phyloP scores from a whole-genome alignment of 208 protist genomes.

The Trypanosoma mega region DNA sequence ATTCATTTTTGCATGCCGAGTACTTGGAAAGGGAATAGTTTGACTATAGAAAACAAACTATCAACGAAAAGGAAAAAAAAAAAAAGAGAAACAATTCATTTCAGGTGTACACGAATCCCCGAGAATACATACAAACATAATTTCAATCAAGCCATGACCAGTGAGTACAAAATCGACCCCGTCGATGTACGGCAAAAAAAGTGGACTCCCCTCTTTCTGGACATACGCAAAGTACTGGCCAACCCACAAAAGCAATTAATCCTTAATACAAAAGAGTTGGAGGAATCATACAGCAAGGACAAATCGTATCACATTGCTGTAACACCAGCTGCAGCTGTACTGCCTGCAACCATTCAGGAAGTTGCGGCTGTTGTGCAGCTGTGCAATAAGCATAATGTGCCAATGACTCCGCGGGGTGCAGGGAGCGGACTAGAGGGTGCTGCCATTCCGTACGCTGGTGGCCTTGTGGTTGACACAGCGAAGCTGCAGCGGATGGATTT shows the following conservation, averaged over 20 bases:
- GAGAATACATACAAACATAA: no score
- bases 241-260: slow-evolving; percentile 35
- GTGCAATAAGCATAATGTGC: slow-evolving; percentile 37
- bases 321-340: slow-evolving; percentile 32
- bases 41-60: no score
- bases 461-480: slow-evolving; percentile 46
- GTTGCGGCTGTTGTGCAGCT: slow-evolving; percentile 32
- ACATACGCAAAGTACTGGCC: slow-evolving; percentile 23
- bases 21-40: no score
- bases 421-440: slow-evolving; percentile 50
- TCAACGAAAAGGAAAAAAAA: no score
- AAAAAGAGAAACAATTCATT: no score
- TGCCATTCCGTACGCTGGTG: slow-evolving; percentile 48
- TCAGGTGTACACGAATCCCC: no score
- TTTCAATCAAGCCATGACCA: no score
- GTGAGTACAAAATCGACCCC: slow-evolving; percentile 36
- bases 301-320: slow-evolving; percentile 40
- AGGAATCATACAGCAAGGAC: slow-evolving; percentile 37
- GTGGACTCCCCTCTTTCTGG: slow-evolving; percentile 30
- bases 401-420: slow-evolving; percentile 57
- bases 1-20: no score
- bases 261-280: slow-evolving; percentile 29
- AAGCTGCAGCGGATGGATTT: slow-evolving; percentile 40
- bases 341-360: slow-evolving; percentile 30
- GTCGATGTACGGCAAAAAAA: slow-evolving; percentile 36